Percentiles rank a stretch among this genome's conserved stretches.
Conservation (phyloP, 306 rosid species). For the Trichosanthes truncata region DNA sequence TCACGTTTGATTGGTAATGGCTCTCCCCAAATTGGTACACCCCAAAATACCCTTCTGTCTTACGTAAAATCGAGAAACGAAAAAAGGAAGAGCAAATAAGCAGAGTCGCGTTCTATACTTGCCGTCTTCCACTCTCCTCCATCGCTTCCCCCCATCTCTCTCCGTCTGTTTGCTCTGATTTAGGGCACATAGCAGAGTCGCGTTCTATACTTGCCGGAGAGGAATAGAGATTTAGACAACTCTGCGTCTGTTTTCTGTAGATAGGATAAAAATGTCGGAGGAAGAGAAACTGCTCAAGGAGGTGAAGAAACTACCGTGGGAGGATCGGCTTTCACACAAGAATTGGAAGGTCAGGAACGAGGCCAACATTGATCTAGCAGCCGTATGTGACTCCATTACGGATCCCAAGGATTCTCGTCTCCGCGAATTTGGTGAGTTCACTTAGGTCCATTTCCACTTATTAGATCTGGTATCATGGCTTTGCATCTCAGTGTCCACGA, state of each 20-base stretch:
- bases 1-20: not conserved
- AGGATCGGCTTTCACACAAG: slow-evolving; percentile 90
- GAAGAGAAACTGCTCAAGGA: slow-evolving; percentile 93
- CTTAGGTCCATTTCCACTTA: slow-evolving; percentile 16
- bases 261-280: slow-evolving; percentile 48
- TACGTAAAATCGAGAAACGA: not conserved
- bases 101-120: no score
- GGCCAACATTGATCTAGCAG: slow-evolving; percentile 82
- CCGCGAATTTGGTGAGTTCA: slow-evolving; percentile 76
- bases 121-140: not conserved
- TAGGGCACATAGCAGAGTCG: slow-evolving; percentile 7
- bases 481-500: slow-evolving; percentile 18
- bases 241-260: not conserved
- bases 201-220: not conserved
- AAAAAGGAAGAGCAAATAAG: slow-evolving; percentile 6
- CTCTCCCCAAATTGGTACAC: not conserved
- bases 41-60: slow-evolving; percentile 13
- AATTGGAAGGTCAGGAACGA: slow-evolving; percentile 98
- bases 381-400: slow-evolving; percentile 84
- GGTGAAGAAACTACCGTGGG: slow-evolving; percentile 98
- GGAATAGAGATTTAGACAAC: not conserved
- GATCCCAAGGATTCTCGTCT: slow-evolving; percentile 95
- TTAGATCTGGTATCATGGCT: slow-evolving; percentile 16
- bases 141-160: not conserved
- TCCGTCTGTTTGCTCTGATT: not conserved